Evolutionary conservation across 2,329 filamentous ascomycete species (phyloP).

Genomic region (Fusarium goolgardi): DNA sequence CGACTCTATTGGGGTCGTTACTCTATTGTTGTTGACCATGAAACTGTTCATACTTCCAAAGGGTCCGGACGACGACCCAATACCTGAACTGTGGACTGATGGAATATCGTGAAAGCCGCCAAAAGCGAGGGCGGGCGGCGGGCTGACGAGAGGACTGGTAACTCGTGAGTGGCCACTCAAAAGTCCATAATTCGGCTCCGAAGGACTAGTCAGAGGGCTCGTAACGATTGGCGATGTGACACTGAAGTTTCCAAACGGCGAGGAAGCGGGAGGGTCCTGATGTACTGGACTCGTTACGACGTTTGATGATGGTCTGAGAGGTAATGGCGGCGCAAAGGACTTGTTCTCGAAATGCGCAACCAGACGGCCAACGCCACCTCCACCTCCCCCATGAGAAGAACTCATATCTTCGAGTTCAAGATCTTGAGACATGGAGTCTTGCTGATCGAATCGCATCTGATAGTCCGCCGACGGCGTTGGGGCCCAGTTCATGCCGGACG

Average conservation of each 20-base stretch:
- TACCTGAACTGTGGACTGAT: conserved; percentile 46
- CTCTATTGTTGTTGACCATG: conserved; percentile 46
- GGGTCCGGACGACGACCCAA: conserved; percentile 44
- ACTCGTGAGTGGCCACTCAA: conserved; percentile 48
- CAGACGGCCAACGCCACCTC: conserved; percentile 52
- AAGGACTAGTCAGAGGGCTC: conserved; percentile 50
- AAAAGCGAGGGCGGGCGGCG: conserved; percentile 48
- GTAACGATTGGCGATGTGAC: conserved; percentile 47
- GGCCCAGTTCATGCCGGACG: conserved; percentile 55
- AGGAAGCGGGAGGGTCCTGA: conserved; percentile 45
- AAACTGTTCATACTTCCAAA: conserved; percentile 53
- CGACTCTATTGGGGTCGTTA: conserved; percentile 46
- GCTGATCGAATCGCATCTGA: conserved; percentile 47
- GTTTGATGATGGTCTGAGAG: conserved; percentile 51
- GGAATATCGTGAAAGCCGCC: conserved; percentile 50
- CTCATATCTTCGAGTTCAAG: conserved; percentile 48
- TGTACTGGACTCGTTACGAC: conserved; percentile 45
- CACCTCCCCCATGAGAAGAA: conserved; percentile 40
- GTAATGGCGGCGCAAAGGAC: conserved; percentile 52
- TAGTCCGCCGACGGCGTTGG: conserved; percentile 47
- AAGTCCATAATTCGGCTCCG: conserved; percentile 51
- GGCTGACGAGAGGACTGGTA: conserved; percentile 50
- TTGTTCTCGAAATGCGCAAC: conserved; percentile 58
- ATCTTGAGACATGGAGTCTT: conserved; percentile 37
- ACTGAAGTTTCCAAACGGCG: conserved; percentile 50